These are phyloP conservation scores for Thelephora ganbajun DNA, from an alignment of 768 basidiomycete species.

Conservation along the genomic window DNA sequence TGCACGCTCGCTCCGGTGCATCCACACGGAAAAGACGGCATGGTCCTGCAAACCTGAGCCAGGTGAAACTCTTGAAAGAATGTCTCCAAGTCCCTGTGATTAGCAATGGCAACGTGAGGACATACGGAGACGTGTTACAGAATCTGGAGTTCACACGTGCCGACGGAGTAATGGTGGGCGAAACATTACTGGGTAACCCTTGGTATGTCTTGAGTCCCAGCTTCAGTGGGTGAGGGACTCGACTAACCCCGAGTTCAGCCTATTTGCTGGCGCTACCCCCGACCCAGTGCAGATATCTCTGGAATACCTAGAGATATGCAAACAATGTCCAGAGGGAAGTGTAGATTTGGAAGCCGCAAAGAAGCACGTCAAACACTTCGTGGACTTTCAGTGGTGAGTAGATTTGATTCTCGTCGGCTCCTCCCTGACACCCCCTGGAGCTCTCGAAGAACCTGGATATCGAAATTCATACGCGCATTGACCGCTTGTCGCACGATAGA, in stretches of 20 bases:
- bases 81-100: constrained; percentile 42
- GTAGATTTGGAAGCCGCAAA: constrained; percentile 36
- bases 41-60: constrained; percentile 52
- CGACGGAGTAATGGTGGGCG: constrained; percentile 73
- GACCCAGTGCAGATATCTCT: constrained; percentile 54
- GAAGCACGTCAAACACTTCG: constrained; percentile 53
- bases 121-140: constrained; percentile 36
- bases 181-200: constrained; percentile 62
- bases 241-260: constrained; percentile 20
- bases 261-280: constrained; percentile 40
- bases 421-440: constrained; percentile 4
- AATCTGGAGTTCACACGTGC: constrained; percentile 47
- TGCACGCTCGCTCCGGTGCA: constrained; percentile 57
- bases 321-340: constrained; percentile 29
- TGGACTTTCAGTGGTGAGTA: constrained; percentile 54
- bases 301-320: constrained; percentile 56
- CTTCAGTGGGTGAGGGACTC: background rate
- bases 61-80: constrained; percentile 43
- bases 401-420: background rate
- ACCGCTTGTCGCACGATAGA: constrained; percentile 10
- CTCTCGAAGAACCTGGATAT: constrained; percentile 15
- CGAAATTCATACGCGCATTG: constrained; percentile 12
- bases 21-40: constrained; percentile 57
- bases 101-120: constrained; percentile 69
- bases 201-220: constrained; percentile 29